phyloP scores from a whole-genome alignment of 768 basidiomycete species.

The Pleurotus cornucopiae region DNA sequence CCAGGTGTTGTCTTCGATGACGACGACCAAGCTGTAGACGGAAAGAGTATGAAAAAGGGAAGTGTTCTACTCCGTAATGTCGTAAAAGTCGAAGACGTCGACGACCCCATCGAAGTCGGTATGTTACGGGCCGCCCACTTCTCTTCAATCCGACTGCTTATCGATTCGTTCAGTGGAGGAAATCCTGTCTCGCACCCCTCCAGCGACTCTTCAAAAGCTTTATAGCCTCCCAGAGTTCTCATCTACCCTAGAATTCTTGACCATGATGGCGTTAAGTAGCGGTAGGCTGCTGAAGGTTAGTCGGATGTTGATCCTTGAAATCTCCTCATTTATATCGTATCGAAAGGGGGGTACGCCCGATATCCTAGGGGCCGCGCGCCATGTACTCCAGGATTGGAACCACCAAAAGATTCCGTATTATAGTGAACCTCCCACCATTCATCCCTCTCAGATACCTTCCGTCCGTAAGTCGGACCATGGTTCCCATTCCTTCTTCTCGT shows the following conservation, averaged over 20 bases:
- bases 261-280: slow-evolving; percentile 79
- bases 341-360: slow-evolving; percentile 87
- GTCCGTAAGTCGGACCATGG: slow-evolving; percentile 23
- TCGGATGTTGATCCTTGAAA: background rate
- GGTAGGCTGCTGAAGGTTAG: slow-evolving; percentile 81
- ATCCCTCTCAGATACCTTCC: slow-evolving; percentile 71
- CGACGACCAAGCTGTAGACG: slow-evolving; percentile 41
- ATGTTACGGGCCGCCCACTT: slow-evolving; percentile 20
- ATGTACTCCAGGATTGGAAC: slow-evolving; percentile 90
- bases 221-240: slow-evolving; percentile 79
- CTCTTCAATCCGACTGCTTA: background rate
- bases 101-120: slow-evolving; percentile 90
- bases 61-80: slow-evolving; percentile 84
- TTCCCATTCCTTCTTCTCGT: background rate
- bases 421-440: slow-evolving; percentile 72
- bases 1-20: slow-evolving; percentile 98
- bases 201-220: slow-evolving; percentile 70
- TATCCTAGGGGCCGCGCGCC: slow-evolving; percentile 74
- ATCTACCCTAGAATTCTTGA: slow-evolving; percentile 78
- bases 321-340: background rate
- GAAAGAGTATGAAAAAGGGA: slow-evolving; percentile 44
- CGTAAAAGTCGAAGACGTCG: slow-evolving; percentile 84
- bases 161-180: slow-evolving; percentile 64
- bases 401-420: slow-evolving; percentile 92
- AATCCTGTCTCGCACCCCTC: slow-evolving; percentile 71